These are phyloP conservation scores for Termitomyces heimii DNA, from an alignment of 768 basidiomycete species.

Conservation along the genomic window DNA sequence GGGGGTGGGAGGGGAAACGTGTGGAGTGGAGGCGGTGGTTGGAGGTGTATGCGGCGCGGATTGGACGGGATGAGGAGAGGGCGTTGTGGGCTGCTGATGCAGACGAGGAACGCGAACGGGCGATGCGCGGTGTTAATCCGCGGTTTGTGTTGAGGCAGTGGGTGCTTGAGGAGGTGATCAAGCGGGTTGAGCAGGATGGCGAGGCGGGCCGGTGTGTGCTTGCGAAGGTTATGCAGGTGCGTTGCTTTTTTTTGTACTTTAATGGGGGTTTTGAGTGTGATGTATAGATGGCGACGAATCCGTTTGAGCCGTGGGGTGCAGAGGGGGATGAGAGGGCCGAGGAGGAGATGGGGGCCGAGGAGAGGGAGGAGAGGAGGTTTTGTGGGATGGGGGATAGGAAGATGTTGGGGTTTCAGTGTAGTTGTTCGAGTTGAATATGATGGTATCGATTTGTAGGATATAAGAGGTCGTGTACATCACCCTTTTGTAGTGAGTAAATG, in stretches of 20 bases:
- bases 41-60: constrained; percentile 49
- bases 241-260: constrained; percentile 19
- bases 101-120: constrained; percentile 41
- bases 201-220: constrained; percentile 61
- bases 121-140: constrained; percentile 67
- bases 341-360: constrained; percentile 47
- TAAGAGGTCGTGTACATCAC: too few relatives aligned
- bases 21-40: constrained; percentile 62
- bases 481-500: too few relatives aligned
- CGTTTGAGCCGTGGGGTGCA: constrained; percentile 86
- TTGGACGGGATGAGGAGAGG: constrained; percentile 38
- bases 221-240: constrained; percentile 76
- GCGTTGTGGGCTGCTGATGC: constrained; percentile 35
- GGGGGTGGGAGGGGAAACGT: constrained; percentile 37
- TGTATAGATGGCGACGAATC: constrained; percentile 75
- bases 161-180: constrained; percentile 92
- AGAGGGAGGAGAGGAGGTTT: constrained; percentile 63
- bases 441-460: too few relatives aligned
- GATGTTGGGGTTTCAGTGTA: constrained; percentile 90
- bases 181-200: constrained; percentile 60
- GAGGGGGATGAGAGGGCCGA: constrained; percentile 41
- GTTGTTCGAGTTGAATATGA: constrained; percentile 81
- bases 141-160: constrained; percentile 93
- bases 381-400: constrained; percentile 73
- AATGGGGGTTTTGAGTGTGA: neutral